These are phyloP conservation scores for Yarrowia sp. DNA, from an alignment of 805 yeast genomes.

Conservation along the genomic window DNA sequence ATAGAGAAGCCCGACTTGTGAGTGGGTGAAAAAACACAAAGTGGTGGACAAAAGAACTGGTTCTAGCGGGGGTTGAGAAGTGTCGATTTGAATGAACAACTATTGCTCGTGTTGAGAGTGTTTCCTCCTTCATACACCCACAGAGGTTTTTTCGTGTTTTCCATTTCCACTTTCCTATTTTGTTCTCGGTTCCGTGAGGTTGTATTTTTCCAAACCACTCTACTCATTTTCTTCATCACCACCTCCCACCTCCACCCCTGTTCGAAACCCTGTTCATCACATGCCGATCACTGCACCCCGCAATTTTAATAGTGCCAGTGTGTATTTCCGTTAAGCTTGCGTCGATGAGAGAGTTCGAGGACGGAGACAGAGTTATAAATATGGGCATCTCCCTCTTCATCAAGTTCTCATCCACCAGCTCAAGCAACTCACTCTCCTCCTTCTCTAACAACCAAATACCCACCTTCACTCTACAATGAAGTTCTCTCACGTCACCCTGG, in stretches of 20 bases:
- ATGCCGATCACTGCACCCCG: slow-evolving; percentile 21
- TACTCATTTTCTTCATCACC: not conserved
- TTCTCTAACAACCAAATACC: not conserved
- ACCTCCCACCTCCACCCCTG: slow-evolving; percentile 5
- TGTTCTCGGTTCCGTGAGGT: too few relatives aligned
- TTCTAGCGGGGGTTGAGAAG: too few relatives aligned
- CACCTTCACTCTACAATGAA: not conserved
- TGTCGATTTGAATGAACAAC: too few relatives aligned
- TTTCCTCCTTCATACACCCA: too few relatives aligned
- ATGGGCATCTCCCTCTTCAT: not conserved
- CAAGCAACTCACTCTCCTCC: not conserved
- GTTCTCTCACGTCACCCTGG: slow-evolving; percentile 6
- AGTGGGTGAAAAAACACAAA: not conserved
- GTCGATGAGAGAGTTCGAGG: not conserved
- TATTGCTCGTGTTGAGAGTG: too few relatives aligned
- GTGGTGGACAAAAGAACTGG: not conserved
- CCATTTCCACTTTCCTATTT: too few relatives aligned
- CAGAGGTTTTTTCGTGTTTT: too few relatives aligned
- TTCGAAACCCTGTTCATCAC: slow-evolving; percentile 20
- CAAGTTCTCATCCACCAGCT: not conserved
- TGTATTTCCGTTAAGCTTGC: not conserved
- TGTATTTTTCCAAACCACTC: too few relatives aligned
- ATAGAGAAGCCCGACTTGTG: not conserved
- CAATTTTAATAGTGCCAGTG: not conserved
- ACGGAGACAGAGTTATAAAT: not conserved